A percentile compares a stretch with the other conserved stretches of the same genome.
Evolutionary conservation across 768 basidiomycete species (phyloP).

Genomic region (Asterophora parasitica): DNA sequence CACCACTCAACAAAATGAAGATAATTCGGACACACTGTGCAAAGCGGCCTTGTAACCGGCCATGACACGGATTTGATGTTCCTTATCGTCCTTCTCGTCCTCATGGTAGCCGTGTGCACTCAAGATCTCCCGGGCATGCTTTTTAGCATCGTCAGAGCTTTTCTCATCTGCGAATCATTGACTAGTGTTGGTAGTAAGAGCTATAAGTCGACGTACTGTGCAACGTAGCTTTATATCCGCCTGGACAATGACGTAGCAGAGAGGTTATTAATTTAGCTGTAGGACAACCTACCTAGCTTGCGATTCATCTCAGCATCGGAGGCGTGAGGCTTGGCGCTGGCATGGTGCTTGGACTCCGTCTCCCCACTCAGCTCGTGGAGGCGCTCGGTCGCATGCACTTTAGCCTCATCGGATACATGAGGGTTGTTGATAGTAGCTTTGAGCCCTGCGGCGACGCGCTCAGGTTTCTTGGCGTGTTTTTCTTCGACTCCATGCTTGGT

Average conservation of each 20-base stretch:
- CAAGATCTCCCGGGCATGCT: constrained; percentile 50
- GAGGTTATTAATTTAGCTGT: background rate
- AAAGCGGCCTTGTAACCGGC: constrained; percentile 57
- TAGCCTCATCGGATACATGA: constrained; percentile 48
- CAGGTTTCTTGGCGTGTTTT: constrained; percentile 30
- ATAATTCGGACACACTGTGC: constrained; percentile 29
- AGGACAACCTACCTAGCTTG: constrained; percentile 9
- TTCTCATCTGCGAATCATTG: constrained; percentile 30
- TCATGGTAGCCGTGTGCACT: constrained; percentile 35
- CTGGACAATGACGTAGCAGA: constrained; percentile 15
- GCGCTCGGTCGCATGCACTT: constrained; percentile 38
- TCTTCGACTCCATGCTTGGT: background rate
- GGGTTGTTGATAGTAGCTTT: constrained; percentile 55
- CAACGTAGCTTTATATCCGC: constrained; percentile 48
- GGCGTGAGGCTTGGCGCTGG: background rate
- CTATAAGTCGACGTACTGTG: constrained; percentile 26
- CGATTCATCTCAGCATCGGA: constrained; percentile 7
- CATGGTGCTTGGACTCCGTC: background rate
- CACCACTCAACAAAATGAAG: background rate
- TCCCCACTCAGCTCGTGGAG: constrained; percentile 27
- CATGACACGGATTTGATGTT: constrained; percentile 42
- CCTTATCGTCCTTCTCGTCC: constrained; percentile 27
- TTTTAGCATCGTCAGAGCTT: constrained; percentile 46
- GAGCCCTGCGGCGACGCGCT: constrained; percentile 50
- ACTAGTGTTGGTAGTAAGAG: too few species aligned